A percentile compares a stretch with the other conserved stretches of the same genome.
Conservation (phyloP, 768 basidiomycete species). For the Leccinum rimulosum region DNA sequence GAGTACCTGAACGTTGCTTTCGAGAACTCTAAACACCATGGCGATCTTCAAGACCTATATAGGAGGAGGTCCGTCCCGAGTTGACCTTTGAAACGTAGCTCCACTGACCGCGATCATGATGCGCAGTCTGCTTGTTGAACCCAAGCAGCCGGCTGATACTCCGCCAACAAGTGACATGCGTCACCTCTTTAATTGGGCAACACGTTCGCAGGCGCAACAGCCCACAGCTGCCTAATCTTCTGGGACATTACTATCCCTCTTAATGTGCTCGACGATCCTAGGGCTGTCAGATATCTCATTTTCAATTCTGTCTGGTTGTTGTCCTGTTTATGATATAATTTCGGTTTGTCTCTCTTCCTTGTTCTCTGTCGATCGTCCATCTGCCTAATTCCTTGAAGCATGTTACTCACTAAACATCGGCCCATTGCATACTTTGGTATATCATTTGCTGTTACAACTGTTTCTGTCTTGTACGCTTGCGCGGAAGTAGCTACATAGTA, state of each 20-base stretch:
- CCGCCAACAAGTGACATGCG: constrained; percentile 67
- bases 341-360: constrained; percentile 21
- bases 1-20: constrained; percentile 72
- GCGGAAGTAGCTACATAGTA: constrained; percentile 22
- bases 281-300: constrained; percentile 17
- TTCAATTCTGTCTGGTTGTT: constrained; percentile 12
- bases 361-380: constrained; percentile 15
- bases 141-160: constrained; percentile 73
- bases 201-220: constrained; percentile 48
- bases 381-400: constrained; percentile 26
- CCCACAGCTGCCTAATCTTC: constrained; percentile 34
- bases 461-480: constrained; percentile 28
- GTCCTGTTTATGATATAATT: constrained; percentile 30
- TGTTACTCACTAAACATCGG: constrained; percentile 26
- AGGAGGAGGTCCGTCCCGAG: constrained; percentile 63
- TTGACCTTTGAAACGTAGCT: background rate
- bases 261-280: background rate
- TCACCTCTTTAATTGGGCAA: constrained; percentile 78
- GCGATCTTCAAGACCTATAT: constrained; percentile 84
- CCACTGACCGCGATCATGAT: constrained; percentile 1
- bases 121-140: constrained; percentile 75
- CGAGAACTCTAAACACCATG: constrained; percentile 69
- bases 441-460: constrained; percentile 30
- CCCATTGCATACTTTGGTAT: constrained; percentile 27
- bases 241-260: constrained; percentile 19